phyloP scores from a whole-genome alignment of 2,329 filamentous ascomycete species.

The Pyrenophora teres region DNA sequence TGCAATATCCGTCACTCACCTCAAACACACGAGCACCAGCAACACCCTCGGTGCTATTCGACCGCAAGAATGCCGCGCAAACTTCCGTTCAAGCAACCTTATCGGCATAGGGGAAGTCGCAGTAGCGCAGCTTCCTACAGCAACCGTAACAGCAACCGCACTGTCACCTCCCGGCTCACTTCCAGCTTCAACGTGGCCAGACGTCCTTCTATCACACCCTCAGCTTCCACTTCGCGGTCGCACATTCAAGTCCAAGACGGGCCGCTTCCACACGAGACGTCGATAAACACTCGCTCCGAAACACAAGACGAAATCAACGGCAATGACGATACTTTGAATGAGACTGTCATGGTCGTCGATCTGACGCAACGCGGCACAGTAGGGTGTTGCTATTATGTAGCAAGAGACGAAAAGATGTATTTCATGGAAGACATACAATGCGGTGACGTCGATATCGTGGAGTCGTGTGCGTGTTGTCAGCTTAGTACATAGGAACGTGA shows the following conservation, averaged over 20 bases:
- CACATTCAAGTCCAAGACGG: neutral
- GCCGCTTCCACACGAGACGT: neutral
- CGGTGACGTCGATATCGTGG: conserved; percentile 67
- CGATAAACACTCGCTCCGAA: conserved; percentile 8
- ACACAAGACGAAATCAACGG: conserved; percentile 33
- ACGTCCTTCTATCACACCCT: conserved; percentile 14
- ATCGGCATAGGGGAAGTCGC: conserved; percentile 17
- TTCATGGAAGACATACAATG: conserved; percentile 77
- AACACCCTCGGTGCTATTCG: neutral
- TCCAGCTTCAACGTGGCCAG: conserved; percentile 9
- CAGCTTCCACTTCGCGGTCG: conserved; percentile 11
- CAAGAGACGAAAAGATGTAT: conserved; percentile 69
- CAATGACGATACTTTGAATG: conserved; percentile 62
- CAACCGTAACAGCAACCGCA: conserved; percentile 10
- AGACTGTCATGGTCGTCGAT: conserved; percentile 81
- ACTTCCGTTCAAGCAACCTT: conserved; percentile 7
- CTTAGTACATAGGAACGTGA: neutral
- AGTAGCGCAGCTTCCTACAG: conserved; percentile 14
- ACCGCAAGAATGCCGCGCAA: conserved; percentile 19
- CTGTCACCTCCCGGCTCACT: conserved; percentile 8
- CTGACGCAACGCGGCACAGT: conserved; percentile 71
- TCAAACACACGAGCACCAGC: neutral
- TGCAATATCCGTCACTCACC: neutral
- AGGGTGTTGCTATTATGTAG: conserved; percentile 83
- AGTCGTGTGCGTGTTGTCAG: conserved; percentile 46